These are phyloP conservation scores for Adiantum capillusveneris DNA, from an alignment of 75 land plant genomes.

Conservation along the genomic window DNA sequence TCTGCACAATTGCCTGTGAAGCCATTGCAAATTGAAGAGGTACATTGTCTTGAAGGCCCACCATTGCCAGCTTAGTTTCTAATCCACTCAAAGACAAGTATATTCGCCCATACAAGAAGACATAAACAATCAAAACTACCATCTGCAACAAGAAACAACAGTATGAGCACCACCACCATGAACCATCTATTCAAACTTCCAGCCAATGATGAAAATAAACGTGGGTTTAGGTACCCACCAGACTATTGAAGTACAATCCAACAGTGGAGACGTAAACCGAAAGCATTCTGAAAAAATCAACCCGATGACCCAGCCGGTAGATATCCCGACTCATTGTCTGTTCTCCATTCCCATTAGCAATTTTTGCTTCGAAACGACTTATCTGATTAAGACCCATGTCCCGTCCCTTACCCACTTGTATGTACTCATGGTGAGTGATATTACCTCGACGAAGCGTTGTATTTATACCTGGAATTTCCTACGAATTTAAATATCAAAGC, in stretches of 20 bases:
- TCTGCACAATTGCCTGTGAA: constrained; percentile 95
- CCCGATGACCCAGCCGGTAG: constrained; percentile 92
- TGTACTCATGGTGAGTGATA: constrained; percentile 98
- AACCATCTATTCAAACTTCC: no score
- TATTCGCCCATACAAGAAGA: constrained; percentile 86
- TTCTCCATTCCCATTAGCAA: constrained; percentile 97
- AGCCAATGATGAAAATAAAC: no score
- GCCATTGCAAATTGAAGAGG: constrained; percentile 85
- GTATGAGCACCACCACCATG: not conserved
- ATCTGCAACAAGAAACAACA: constrained; percentile 48
- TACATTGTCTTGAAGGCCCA: constrained; percentile 39
- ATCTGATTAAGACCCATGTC: constrained; percentile 99
- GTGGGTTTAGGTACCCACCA: no score
- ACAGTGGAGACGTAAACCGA: constrained; percentile 91
- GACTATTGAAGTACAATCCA: constrained; percentile 85
- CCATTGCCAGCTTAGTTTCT: constrained; percentile 44
- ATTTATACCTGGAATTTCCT: constrained; percentile 98
- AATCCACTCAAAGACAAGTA: constrained; percentile 95
- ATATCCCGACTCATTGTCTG: constrained; percentile 94
- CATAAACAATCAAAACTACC: constrained; percentile 87
- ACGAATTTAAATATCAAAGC: no score
- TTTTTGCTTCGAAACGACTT: constrained; percentile 88
- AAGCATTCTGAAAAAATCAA: constrained; percentile 97
- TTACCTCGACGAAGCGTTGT: constrained; percentile 86
- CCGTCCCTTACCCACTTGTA: constrained; percentile 98